A percentile compares a stretch with the other conserved stretches of the same genome.
These are phyloP conservation scores for Periconia sp. DNA, from an alignment of 2,329 filamentous ascomycete genomes.

Conservation along the genomic window DNA sequence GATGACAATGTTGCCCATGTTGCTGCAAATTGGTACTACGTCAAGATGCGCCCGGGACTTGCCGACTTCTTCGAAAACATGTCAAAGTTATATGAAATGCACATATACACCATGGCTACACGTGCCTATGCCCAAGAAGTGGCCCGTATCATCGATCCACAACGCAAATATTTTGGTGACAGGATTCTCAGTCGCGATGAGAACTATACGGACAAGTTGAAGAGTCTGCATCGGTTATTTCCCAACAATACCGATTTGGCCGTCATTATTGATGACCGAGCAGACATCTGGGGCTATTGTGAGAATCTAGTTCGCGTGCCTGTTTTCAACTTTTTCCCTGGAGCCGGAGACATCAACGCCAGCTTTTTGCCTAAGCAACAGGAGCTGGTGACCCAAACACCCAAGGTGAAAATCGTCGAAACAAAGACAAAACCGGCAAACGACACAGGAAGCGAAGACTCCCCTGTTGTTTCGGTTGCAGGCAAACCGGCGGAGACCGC, in stretches of 20 bases:
- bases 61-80: slow-evolving; percentile 77
- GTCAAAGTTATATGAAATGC: slow-evolving; percentile 83
- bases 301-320: slow-evolving; percentile 92
- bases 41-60: slow-evolving; percentile 91
- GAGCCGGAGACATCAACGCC: slow-evolving; percentile 97
- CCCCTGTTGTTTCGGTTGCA: slow-evolving; percentile 18
- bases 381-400: slow-evolving; percentile 31
- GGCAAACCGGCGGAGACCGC: slow-evolving; percentile 23
- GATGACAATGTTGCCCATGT: slow-evolving; percentile 62
- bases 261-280: slow-evolving; percentile 95
- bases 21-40: slow-evolving; percentile 76
- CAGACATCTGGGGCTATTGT: slow-evolving; percentile 94
- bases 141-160: slow-evolving; percentile 88
- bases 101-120: slow-evolving; percentile 99
- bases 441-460: slow-evolving; percentile 16
- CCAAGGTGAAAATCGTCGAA: slow-evolving; percentile 20
- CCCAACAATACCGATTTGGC: slow-evolving; percentile 99
- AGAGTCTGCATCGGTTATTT: slow-evolving; percentile 87
- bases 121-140: slow-evolving; percentile 93
- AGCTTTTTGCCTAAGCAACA: slow-evolving; percentile 84
- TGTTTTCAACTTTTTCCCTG: slow-evolving; percentile 96
- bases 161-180: slow-evolving; percentile 86
- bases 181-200: slow-evolving; percentile 95
- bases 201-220: slow-evolving; percentile 88
- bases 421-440: slow-evolving; percentile 15